Evolutionary conservation across 495 filamentous ascomycete species (phyloP), one percentile per base, ranked within the genome.

Genomic region (Tuber borchii): DNA sequence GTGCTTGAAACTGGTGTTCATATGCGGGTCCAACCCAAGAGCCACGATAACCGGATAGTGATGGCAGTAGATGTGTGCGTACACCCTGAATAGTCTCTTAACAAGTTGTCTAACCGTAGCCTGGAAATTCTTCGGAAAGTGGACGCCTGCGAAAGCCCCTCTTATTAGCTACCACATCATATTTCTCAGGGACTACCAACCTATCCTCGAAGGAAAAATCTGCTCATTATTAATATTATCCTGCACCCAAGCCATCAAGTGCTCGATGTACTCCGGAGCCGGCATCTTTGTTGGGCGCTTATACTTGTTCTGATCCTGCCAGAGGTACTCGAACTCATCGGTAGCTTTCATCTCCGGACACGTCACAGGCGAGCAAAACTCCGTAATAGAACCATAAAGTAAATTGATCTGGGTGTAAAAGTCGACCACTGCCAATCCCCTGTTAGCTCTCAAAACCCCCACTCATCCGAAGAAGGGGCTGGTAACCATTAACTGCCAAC

Each of bases 351-450:
- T 99, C 86, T 98, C 95, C 3, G 95, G 95, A 83, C 95, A 99
- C 72, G 93, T 93, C 79, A 93, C 92, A 40, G 95, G 95, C 39
- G 95, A 98, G 86, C 95, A 99, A 85, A 98, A 99, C 82, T 99
- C 95, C 73, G 95, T 99, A 83, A 99, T 97, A 74, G 95, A 94
- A 76, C 95, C 95, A 84, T 99, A 99, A 73, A 99, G 91, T 40
- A 99, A 90, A 86, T 99, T 99, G 84, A 98, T 95, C 84, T 99
- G 95, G 86, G 98, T 99, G 89, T 98, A 99, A 85, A 99, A 99
- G 84, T 99, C 95, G 86, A 99, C 95, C 83, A 99, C 95, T 97
- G 79, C 26, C 69, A 70, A 61, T 44, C 48, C 42, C 44, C 40
- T 75, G 26, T 80, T 61, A 80, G 78, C 71, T 45, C 42, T 20